phyloP scores from a whole-genome alignment of 2,329 filamentous ascomycete species.

The Colletotrichum sp. region DNA sequence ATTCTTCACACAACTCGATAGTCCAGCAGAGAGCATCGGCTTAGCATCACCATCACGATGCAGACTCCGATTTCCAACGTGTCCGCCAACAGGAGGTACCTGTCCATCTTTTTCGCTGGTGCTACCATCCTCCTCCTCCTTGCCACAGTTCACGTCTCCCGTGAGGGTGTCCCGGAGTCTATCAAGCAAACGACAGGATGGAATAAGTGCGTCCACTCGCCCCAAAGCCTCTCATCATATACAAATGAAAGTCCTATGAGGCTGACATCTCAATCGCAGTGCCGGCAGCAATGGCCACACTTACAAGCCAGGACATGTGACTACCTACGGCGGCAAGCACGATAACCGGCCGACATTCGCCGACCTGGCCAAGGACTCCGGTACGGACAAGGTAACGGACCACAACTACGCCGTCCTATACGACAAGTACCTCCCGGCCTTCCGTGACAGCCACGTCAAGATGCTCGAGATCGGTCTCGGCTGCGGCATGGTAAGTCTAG shows the following conservation, averaged over 20 bases:
- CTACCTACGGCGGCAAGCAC: neutral
- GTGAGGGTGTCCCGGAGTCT: neutral
- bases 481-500: constrained; percentile 36
- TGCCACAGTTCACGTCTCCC: neutral
- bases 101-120: neutral
- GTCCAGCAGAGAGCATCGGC: neutral
- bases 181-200: constrained; percentile 4
- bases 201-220: neutral
- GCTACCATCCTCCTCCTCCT: neutral
- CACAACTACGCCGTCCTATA: constrained; percentile 46
- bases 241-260: neutral
- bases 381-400: constrained; percentile 42
- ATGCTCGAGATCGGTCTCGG: constrained; percentile 47
- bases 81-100: neutral
- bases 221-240: neutral
- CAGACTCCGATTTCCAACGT: neutral
- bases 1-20: neutral
- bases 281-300: neutral
- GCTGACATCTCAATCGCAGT: neutral
- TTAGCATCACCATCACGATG: neutral
- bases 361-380: constrained; percentile 38
- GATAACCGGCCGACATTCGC: constrained; percentile 27
- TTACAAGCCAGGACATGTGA: neutral
- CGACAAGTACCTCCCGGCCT: constrained; percentile 38
- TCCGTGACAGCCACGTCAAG: constrained; percentile 37